A percentile compares a stretch with the other conserved stretches of the same genome.
Conservation (phyloP, 495 filamentous ascomycete genomes). For the Bryoglossum gracile region DNA sequence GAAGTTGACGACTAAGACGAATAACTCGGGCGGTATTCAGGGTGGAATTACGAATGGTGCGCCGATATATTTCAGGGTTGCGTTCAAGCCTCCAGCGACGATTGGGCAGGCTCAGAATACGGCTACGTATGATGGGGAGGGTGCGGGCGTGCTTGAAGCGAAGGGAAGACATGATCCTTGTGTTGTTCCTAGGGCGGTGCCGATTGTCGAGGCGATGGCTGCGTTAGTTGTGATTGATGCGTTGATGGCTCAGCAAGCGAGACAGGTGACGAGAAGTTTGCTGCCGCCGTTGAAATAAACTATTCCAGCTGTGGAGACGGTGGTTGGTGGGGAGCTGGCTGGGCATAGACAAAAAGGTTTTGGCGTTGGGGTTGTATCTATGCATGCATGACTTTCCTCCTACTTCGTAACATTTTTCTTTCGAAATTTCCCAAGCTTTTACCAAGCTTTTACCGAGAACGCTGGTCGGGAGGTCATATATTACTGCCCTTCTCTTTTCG, state of each 20-base stretch:
- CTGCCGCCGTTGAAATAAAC: constrained; percentile 46
- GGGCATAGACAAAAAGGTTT: too few relatives aligned
- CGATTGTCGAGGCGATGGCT: constrained; percentile 96
- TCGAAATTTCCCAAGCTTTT: too few relatives aligned
- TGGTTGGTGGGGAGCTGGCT: too few relatives aligned
- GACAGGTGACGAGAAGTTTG: constrained; percentile 47
- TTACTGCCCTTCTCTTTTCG: too few relatives aligned
- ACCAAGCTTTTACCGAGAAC: too few relatives aligned
- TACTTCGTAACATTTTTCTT: too few relatives aligned
- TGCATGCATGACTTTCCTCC: too few relatives aligned
- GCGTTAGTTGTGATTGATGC: constrained; percentile 87
- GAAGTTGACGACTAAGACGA: constrained; percentile 79
- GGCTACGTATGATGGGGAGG: constrained; percentile 62
- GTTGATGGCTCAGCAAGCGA: constrained; percentile 76
- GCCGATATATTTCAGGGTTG: constrained; percentile 89
- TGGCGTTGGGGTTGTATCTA: too few relatives aligned
- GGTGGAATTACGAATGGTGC: constrained; percentile 95
- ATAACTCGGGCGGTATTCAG: constrained; percentile 95
- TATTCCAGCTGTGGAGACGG: too few relatives aligned
- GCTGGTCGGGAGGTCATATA: too few relatives aligned
- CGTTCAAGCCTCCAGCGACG: constrained; percentile 93
- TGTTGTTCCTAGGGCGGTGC: constrained; percentile 87
- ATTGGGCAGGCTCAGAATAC: constrained; percentile 90
- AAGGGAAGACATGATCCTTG: constrained; percentile 97
- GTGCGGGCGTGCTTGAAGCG: constrained; percentile 73